Percentiles rank a stretch among this genome's conserved stretches.
Conservation (phyloP, 495 filamentous ascomycete genomes). For the Aspergillus wentii region DNA sequence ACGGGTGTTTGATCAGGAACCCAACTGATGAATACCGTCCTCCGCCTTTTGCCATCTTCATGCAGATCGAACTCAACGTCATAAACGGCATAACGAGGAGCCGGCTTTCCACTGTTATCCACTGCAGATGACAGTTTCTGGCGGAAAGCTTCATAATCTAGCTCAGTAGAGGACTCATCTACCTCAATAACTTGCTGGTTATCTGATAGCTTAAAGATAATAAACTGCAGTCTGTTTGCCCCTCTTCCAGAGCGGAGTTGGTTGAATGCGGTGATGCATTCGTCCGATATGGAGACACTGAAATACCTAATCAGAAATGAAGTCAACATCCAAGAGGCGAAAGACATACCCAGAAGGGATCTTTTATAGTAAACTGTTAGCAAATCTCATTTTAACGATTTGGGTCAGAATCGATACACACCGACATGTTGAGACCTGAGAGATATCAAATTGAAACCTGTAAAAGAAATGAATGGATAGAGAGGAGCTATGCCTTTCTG, state of each 20-base stretch:
- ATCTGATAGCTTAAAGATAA: conserved; percentile 8
- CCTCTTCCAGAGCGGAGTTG: background rate
- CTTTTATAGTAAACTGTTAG: no score
- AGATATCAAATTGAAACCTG: no score
- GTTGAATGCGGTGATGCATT: conserved; percentile 4
- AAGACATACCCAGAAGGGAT: no score
- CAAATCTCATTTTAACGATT: no score
- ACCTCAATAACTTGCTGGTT: background rate
- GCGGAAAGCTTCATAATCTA: conserved; percentile 5
- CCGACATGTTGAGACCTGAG: no score
- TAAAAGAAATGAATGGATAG: no score
- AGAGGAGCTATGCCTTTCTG: no score
- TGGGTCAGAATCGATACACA: no score
- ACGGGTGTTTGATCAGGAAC: background rate
- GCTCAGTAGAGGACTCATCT: conserved; percentile 4
- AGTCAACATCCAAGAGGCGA: no score
- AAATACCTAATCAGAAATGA: no score
- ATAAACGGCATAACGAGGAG: conserved; percentile 7
- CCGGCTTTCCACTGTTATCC: conserved; percentile 1
- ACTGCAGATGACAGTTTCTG: conserved; percentile 2
- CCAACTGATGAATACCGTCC: background rate
- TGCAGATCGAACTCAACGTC: conserved; percentile 6
- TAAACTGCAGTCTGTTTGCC: background rate
- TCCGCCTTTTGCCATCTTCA: conserved; percentile 2
- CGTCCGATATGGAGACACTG: conserved; percentile 2